A percentile compares a stretch with the other conserved stretches of the same genome.
These are phyloP conservation scores for Fusarium sp. DNA, from an alignment of 2,329 filamentous ascomycete genomes.

Conservation along the genomic window DNA sequence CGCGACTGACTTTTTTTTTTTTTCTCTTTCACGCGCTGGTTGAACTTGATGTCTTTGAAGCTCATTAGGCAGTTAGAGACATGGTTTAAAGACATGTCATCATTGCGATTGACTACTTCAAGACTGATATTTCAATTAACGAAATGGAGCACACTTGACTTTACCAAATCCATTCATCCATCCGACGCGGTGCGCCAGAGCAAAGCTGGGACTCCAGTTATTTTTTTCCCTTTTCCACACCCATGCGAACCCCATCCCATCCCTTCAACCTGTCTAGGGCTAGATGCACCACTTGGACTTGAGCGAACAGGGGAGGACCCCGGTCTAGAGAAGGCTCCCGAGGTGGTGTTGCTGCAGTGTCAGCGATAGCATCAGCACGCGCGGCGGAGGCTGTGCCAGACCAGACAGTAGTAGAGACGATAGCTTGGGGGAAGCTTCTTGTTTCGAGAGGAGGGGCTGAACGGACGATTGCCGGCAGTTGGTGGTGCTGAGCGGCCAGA, in stretches of 20 bases:
- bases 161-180: background rate
- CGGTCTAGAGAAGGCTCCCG: constrained; percentile 24
- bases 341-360: constrained; percentile 36
- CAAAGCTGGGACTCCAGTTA: background rate
- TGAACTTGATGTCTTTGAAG: background rate
- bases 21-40: background rate
- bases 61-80: background rate
- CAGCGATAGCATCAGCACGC: constrained; percentile 43
- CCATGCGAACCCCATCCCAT: constrained; percentile 9
- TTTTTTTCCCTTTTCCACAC: background rate
- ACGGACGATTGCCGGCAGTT: constrained; percentile 38
- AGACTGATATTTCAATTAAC: background rate
- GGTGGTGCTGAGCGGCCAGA: constrained; percentile 22
- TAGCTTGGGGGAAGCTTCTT: constrained; percentile 29
- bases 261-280: constrained; percentile 10
- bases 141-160: background rate
- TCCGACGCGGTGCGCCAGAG: background rate
- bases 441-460: constrained; percentile 45
- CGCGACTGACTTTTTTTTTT: background rate
- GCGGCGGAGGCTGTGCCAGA: constrained; percentile 42
- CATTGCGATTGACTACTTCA: background rate
- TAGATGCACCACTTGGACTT: constrained; percentile 11
- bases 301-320: constrained; percentile 37
- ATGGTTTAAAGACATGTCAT: background rate
- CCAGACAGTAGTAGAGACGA: constrained; percentile 11